Evolutionary conservation across 306 rosid genomes (phyloP), one percentile per base, ranked within the genome.

Genomic region (Gleditsia sinensis): DNA sequence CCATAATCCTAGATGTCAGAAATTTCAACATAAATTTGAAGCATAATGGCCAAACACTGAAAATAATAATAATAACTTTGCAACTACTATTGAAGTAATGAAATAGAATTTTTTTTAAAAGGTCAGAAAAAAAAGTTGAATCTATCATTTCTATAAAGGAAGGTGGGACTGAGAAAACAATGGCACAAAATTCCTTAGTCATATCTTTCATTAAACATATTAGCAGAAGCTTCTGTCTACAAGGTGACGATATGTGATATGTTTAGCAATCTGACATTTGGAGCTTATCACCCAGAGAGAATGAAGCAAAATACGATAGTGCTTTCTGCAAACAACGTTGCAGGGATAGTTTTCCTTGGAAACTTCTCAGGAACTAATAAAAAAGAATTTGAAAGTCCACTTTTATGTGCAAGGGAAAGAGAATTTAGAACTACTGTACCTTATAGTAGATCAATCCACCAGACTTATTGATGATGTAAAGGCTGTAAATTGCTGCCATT

Each of bases 361-460:
- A 64, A 65, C 3, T 32, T 25, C 64, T 30, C 21, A 12, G 60
- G 17, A 58, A 19, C 10, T 25, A 78, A 23, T 25, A 42, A 5
- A 62, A 42, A 32, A 70, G 5, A 34, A 37, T 27, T 3, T 13
- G 23, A 3, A 46, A n/a, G 32, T 32, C 14, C 7, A 14, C 3
- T 69, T 43, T 14, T 17, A 48, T 4, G 46, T 78, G 34, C 24
- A 78, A 67, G 24, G 17, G 49, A 23, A 53, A 32, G 65, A 68
- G 54, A 81, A 67, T 12, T 17, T 5, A 66, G 19, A 60, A 67
- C 36, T 7, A 37, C 7, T 34, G 16, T 75, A 91, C 97, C 95
- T 94, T 91, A 84, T 90, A 86, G 84, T 86, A 94, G 84, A 94
- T 90, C 85, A 94, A 81, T 48, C 98, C 97, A 23, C 98, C 98